Evolutionary conservation across 768 basidiomycete species (phyloP), one percentile per base, ranked within the genome.

Genomic region (Lactarius vividus): DNA sequence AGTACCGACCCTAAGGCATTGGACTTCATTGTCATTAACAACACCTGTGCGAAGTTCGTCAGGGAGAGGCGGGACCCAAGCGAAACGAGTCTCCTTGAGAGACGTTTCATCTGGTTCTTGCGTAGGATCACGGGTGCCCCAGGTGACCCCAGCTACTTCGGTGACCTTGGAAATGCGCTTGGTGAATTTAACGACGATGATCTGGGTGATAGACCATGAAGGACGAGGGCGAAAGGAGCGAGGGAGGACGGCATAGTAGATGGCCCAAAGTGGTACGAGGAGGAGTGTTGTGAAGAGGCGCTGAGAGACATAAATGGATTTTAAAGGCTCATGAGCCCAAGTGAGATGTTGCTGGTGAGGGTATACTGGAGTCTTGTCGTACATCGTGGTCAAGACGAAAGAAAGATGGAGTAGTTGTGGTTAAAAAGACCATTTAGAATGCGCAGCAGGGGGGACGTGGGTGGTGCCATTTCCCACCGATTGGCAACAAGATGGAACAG

Each of bases 141-240:
- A 84, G 10, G 82, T 84, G 23, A 85, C 83, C 29, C 84, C 84
- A 40, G 83, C 84, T 18, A 83, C 79, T 69, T 85, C 83, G 15
- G 83, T 83, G 59, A 85, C 80, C 68, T 78, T 80, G 77, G 77
- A 83, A 13, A 85, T 80, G 40, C 83, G 78, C 40, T 81, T 78
- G 0, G 79, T 83, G 69, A 84, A 85, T 67, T 81, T 80, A 70
- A 84, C 81, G 62, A 80, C 75, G 68, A 85, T 72, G 49, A 83
- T 78, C 72, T 84, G 83, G 33, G 76, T 75, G 46, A 85, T 66
- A 10, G 78, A 79, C 83, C 83, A 85, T 0, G 82, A 83, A 26
- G 76, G 69, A 4, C 83, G 77, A n/a, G 84, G 83, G 26, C 83
- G 78, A 49, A 71, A 74, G 23, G 74, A 74, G n/a, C 77, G 75